Base-by-base conservation (phyloP, 345 rosid species). In the Pugionium dolabratum region DNA sequence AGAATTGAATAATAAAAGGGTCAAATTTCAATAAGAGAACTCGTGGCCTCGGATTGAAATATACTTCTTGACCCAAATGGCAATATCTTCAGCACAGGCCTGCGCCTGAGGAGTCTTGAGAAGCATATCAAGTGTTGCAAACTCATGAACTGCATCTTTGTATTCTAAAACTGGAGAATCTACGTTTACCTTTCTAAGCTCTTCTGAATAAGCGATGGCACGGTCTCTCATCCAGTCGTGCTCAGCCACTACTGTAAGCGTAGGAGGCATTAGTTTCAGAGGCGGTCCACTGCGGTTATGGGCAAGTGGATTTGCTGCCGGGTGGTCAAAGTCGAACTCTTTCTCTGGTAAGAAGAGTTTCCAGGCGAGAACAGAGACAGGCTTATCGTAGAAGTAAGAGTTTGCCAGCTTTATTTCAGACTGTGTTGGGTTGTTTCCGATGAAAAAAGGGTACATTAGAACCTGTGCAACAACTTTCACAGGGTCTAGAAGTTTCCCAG, bases 151-250 rank as follows among this genome's bases (percentile, higher is more conserved):
- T 9, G 96, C 90, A 57, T 93, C 97, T 81, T 88, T 88, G 67
- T 93, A 93, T 64, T 93, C 95, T 30, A 90, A 85, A 52, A 88
- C 82, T 4, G 97, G 96, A 35, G 97, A 87, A 67, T 93, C 95
- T 4, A 90, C 90, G 36, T 90, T 94, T 60, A 84, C 96, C 79
- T 83, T 94, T 48, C 95, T 77, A 62, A 93, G 84, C 75, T 88
- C 94, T 76, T 93, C 91, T 0, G 92, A 85, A 75, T 90, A 93
- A 42, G 90, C 86, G 66, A 90, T 88, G 77, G 96, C 98, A 42
- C 88, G 78, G 62, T 93, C 98, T 78, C 95, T 85, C 98, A 90
- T 93, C 91, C 94, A 93, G 71, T 90, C 98, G 6, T 85, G 96
- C 67, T 93, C 94, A 1, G 96, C 97, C 33, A 93, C 90, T 65